Conservation (phyloP, 345 rosid genomes). For the Litchi chinensis region DNA sequence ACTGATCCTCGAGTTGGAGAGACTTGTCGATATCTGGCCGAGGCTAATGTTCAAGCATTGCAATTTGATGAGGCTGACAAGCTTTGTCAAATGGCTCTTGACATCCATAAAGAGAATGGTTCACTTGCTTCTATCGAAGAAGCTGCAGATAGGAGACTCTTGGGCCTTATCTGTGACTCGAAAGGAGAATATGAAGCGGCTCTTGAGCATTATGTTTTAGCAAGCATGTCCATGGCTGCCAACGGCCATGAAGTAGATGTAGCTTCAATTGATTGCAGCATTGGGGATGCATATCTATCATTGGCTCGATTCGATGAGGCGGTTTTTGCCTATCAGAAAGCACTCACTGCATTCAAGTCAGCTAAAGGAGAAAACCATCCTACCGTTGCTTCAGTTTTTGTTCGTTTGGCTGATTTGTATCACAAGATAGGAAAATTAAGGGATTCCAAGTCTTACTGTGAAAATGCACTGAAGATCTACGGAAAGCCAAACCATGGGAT, state of each 20-base stretch:
- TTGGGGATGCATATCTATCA: slow-evolving; percentile 86
- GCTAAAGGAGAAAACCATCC: slow-evolving; percentile 83
- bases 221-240: slow-evolving; percentile 87
- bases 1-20: slow-evolving; percentile 73
- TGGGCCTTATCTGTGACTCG: slow-evolving; percentile 83
- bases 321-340: slow-evolving; percentile 84
- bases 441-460: slow-evolving; percentile 82
- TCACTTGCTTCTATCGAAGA: slow-evolving; percentile 66
- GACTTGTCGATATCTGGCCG: slow-evolving; percentile 83
- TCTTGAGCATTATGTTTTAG: slow-evolving; percentile 84
- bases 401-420: slow-evolving; percentile 85
- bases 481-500: slow-evolving; percentile 58
- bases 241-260: slow-evolving; percentile 65
- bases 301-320: slow-evolving; percentile 91
- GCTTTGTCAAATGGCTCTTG: slow-evolving; percentile 76
- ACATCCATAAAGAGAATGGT: slow-evolving; percentile 68
- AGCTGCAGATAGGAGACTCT: slow-evolving; percentile 84
- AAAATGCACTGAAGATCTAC: slow-evolving; percentile 77
- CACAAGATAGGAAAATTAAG: slow-evolving; percentile 74
- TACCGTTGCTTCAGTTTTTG: slow-evolving; percentile 78
- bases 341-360: slow-evolving; percentile 70
- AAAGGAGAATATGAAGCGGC: slow-evolving; percentile 81
- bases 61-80: slow-evolving; percentile 84
- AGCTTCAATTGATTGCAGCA: slow-evolving; percentile 83
- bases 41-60: slow-evolving; percentile 87